Percentiles rank a stretch among this genome's conserved stretches.
phyloP scores from a whole-genome alignment of 257 asterid genomes.

The Nicotiana noctiflora region DNA sequence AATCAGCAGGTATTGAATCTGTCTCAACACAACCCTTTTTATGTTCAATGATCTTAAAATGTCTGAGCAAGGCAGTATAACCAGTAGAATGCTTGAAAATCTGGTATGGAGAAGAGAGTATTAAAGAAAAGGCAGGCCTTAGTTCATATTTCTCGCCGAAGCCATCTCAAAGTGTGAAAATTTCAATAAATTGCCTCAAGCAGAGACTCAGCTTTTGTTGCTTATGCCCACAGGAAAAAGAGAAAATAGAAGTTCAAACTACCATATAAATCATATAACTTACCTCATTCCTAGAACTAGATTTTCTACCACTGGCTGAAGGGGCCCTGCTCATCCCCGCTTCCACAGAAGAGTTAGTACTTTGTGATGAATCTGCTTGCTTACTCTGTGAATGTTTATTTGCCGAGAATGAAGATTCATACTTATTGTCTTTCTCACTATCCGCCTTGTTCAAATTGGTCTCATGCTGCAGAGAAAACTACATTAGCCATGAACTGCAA shows the following conservation, averaged over 20 bases:
- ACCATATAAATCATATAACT: conserved; percentile 3
- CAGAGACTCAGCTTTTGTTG: neutral
- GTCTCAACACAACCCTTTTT: neutral
- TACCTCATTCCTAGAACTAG: conserved; percentile 65
- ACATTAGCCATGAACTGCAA: neutral
- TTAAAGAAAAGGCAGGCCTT: neutral
- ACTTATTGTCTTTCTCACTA: conserved; percentile 35
- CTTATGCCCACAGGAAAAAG: neutral
- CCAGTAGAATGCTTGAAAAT: neutral
- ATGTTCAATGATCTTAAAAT: neutral
- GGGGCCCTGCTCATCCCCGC: conserved; percentile 17
- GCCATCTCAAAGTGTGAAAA: neutral
- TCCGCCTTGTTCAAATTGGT: conserved; percentile 33
- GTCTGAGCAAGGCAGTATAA: neutral
- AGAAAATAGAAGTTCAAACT: neutral
- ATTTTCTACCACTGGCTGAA: conserved; percentile 35
- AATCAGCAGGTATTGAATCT: neutral
- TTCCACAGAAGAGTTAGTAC: conserved; percentile 25
- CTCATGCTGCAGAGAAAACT: conserved; percentile 27
- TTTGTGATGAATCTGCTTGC: conserved; percentile 26
- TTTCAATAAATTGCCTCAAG: conserved; percentile 7
- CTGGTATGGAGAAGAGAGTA: neutral
- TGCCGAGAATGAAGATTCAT: conserved; percentile 21
- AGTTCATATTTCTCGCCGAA: neutral
- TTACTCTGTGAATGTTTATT: conserved; percentile 25